Conservation (phyloP, 2,329 filamentous ascomycete genomes). For the Rutstroemia sp. region DNA sequence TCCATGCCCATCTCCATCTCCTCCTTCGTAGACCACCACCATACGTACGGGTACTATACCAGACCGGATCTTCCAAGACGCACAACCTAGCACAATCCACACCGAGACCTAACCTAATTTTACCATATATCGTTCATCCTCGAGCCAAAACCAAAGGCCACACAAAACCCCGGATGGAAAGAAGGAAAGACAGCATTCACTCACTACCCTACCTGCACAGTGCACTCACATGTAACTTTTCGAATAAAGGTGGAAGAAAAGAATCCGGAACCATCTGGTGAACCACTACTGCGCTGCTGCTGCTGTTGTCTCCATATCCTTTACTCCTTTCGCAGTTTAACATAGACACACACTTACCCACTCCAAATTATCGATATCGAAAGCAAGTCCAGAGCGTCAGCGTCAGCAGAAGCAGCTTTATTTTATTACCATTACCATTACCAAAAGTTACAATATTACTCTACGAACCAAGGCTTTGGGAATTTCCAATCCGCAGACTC, state of each 20-base stretch:
- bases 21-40: too few relatives aligned
- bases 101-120: background rate
- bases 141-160: background rate
- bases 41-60: too few relatives aligned
- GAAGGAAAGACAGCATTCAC: background rate
- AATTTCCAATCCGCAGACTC: background rate
- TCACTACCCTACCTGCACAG: background rate
- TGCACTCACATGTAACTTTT: background rate
- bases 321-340: background rate
- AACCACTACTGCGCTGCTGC: background rate
- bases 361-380: background rate
- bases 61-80: background rate
- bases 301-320: background rate
- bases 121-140: background rate
- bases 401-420: background rate
- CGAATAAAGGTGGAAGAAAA: background rate
- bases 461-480: constrained; percentile 1
- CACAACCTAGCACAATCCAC: background rate
- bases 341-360: too few relatives aligned
- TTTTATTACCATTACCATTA: background rate
- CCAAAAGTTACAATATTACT: background rate
- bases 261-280: background rate
- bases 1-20: too few relatives aligned
- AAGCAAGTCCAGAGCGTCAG: background rate
- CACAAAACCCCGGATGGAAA: background rate